These are phyloP conservation scores for Choanephora cucurbitarum DNA, from an alignment of 371 early-diverging fungal genomes.

Conservation along the genomic window DNA sequence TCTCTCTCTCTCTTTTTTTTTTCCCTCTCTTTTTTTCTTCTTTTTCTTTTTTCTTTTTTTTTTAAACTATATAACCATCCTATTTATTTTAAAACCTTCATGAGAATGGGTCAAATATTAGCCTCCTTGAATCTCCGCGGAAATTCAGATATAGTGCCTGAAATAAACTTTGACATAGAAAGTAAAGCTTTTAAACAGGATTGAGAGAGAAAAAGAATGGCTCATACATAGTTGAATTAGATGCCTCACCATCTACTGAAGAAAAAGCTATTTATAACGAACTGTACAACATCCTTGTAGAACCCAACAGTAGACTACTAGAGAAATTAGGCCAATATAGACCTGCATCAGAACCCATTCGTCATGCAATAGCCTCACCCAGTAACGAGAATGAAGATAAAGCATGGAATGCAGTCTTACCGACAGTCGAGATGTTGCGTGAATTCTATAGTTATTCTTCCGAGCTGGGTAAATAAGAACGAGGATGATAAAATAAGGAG, in stretches of 20 bases:
- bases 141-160: slow-evolving; percentile 44
- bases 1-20: slow-evolving; percentile 3
- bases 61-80: too few species aligned
- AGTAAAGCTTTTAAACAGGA: slow-evolving; percentile 35
- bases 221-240: slow-evolving; percentile 22
- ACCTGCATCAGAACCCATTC: slow-evolving; percentile 42
- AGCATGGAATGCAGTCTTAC: slow-evolving; percentile 84
- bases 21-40: slow-evolving; percentile 5
- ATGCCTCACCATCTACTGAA: slow-evolving; percentile 52
- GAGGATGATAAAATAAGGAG: neutral
- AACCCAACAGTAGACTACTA: slow-evolving; percentile 50
- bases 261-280: slow-evolving; percentile 54
- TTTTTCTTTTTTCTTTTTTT: slow-evolving; percentile 6
- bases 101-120: slow-evolving; percentile 46
- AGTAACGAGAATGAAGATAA: slow-evolving; percentile 79
- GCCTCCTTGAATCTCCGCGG: slow-evolving; percentile 43
- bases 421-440: slow-evolving; percentile 80
- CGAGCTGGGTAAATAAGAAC: slow-evolving; percentile 59
- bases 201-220: neutral
- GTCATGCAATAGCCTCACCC: slow-evolving; percentile 83
- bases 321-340: slow-evolving; percentile 56
- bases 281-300: slow-evolving; percentile 47
- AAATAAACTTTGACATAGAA: slow-evolving; percentile 53
- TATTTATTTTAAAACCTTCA: too few species aligned
- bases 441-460: slow-evolving; percentile 79